Conservation (phyloP, 169 alveolate species). For the Plasmodium adleri region DNA sequence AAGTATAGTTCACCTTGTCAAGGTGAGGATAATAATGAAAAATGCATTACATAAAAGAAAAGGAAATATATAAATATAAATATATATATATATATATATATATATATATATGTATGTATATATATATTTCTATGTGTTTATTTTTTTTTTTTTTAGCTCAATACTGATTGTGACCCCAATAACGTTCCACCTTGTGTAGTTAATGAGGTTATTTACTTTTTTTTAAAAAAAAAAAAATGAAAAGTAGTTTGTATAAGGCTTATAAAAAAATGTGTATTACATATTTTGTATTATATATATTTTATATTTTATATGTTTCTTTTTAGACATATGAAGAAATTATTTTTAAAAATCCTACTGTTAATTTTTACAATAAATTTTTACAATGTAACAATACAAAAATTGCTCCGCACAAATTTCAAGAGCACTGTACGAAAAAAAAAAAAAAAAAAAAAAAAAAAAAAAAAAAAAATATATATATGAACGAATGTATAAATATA, state of each 20-base stretch:
- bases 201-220: constrained; percentile 39
- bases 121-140: not conserved
- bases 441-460: constrained; percentile 1
- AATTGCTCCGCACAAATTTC: constrained; percentile 81
- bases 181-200: constrained; percentile 51
- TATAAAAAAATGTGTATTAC: not conserved
- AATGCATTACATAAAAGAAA: not conserved
- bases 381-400: constrained; percentile 78
- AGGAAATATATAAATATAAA: not conserved
- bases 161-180: constrained; percentile 28
- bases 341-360: constrained; percentile 83
- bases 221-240: not conserved
- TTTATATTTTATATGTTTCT: not conserved
- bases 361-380: constrained; percentile 80
- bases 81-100: not conserved
- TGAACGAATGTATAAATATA: too few species aligned
- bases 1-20: constrained; percentile 80
- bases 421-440: constrained; percentile 81
- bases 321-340: constrained; percentile 83
- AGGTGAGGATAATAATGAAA: constrained; percentile 10
- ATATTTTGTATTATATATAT: not conserved
- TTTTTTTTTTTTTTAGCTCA: constrained; percentile 20
- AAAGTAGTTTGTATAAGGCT: not conserved
- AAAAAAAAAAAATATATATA: not conserved
- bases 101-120: not conserved